phyloP scores from a whole-genome alignment of 108 stramenopile genomes.

The Nitzschia palea region DNA sequence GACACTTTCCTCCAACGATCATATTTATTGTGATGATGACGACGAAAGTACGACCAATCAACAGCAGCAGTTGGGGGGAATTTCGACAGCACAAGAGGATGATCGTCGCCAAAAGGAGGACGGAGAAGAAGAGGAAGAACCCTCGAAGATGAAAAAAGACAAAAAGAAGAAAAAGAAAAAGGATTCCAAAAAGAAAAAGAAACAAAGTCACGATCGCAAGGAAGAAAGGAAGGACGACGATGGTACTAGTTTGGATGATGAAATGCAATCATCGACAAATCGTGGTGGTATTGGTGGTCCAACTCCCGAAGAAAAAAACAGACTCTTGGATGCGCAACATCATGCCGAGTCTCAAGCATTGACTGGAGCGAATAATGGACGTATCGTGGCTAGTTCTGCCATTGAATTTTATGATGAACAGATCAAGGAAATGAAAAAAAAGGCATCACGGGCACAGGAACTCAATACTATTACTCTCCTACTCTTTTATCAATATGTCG shows the following conservation, averaged over 20 bases:
- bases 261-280: not conserved
- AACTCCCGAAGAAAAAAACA: not conserved
- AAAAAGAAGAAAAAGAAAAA: slow-evolving; percentile 38
- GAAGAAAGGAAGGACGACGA: slow-evolving; percentile 2
- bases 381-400: slow-evolving; percentile 28
- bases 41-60: not conserved
- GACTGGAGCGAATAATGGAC: slow-evolving; percentile 7
- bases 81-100: not conserved
- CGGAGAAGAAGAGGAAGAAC: slow-evolving; percentile 31
- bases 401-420: slow-evolving; percentile 40
- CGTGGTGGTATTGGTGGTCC: not conserved
- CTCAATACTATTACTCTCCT: slow-evolving; percentile 53
- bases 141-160: slow-evolving; percentile 26
- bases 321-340: not conserved
- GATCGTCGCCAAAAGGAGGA: not conserved
- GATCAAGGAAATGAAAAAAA: slow-evolving; percentile 16
- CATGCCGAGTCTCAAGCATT: not conserved
- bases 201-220: not conserved
- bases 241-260: not conserved
- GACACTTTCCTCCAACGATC: not conserved
- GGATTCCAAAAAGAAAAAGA: not conserved
- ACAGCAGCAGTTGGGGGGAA: not conserved
- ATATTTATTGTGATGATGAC: not conserved
- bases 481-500: slow-evolving; percentile 91
- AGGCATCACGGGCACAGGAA: slow-evolving; percentile 11